Percentiles rank a stretch among this genome's conserved stretches.
These are phyloP conservation scores for Vitis hybrid DNA, from an alignment of 177 flowering plant species.

Conservation along the genomic window DNA sequence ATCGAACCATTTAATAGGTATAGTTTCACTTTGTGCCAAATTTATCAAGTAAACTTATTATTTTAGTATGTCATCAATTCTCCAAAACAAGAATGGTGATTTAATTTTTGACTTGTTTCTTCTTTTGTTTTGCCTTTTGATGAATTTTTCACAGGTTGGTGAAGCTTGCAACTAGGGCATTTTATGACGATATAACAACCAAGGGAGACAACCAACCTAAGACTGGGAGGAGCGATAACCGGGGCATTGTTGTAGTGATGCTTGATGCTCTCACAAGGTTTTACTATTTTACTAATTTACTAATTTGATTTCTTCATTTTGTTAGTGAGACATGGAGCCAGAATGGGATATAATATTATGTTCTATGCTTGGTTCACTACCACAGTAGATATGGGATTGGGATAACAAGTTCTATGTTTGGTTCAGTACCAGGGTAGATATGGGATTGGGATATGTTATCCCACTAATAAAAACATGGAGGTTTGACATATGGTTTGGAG, in stretches of 20 bases:
- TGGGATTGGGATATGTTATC: too few relatives aligned
- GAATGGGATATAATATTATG: too few relatives aligned
- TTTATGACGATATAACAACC: conserved; percentile 80
- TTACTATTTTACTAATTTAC: neutral
- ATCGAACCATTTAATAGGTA: conserved; percentile 48
- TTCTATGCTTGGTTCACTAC: too few relatives aligned
- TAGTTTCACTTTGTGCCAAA: neutral
- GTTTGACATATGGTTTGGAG: too few relatives aligned
- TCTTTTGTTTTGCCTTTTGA: neutral
- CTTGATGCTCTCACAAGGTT: conserved; percentile 94
- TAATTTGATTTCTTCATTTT: too few relatives aligned
- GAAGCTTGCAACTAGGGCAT: conserved; percentile 84
- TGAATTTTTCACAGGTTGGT: conserved; percentile 54
- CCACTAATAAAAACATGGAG: too few relatives aligned
- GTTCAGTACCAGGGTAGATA: too few relatives aligned
- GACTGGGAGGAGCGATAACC: conserved; percentile 77
- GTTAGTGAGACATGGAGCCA: neutral
- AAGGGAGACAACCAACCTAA: conserved; percentile 93
- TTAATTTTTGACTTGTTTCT: neutral
- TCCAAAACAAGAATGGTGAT: neutral
- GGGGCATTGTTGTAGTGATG: conserved; percentile 94
- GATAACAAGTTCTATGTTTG: too few relatives aligned
- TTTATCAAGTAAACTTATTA: neutral
- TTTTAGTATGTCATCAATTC: neutral
- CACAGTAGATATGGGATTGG: too few relatives aligned